These are phyloP conservation scores for Pseudisothecium myosuroides DNA, from an alignment of 225 moss, liverwort and hornwort genomes.

Conservation along the genomic window DNA sequence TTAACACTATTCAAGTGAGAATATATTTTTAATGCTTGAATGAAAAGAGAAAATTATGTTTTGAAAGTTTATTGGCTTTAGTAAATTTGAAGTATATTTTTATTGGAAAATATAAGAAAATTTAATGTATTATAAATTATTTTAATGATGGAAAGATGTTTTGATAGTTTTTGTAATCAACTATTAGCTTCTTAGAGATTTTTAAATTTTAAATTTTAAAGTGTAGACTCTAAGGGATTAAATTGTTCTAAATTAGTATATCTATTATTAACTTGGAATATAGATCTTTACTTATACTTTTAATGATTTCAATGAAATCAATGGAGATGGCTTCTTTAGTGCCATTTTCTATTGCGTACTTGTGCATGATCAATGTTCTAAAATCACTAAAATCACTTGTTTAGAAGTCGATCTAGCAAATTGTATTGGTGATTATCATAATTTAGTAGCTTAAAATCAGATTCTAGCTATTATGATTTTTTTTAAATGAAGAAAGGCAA, in stretches of 20 bases:
- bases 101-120: accelerated
- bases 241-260: background rate
- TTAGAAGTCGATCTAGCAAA: background rate
- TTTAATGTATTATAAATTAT: background rate
- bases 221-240: accelerated
- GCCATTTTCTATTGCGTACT: too few species aligned
- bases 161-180: background rate
- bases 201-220: background rate
- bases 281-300: too few species aligned
- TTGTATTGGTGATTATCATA: background rate
- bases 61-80: background rate
- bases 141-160: background rate
- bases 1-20: accelerated
- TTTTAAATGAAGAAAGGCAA: too few species aligned
- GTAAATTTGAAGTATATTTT: background rate
- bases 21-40: background rate
- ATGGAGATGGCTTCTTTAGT: background rate
- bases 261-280: background rate
- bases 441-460: background rate
- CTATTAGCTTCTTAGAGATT: too few species aligned
- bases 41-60: accelerated
- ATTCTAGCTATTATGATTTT: background rate
- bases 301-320: background rate
- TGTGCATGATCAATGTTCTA: background rate
- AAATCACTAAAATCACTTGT: background rate